Evolutionary conservation across 345 rosid genomes (phyloP).

Genomic region (Dipteronia sinensis): DNA sequence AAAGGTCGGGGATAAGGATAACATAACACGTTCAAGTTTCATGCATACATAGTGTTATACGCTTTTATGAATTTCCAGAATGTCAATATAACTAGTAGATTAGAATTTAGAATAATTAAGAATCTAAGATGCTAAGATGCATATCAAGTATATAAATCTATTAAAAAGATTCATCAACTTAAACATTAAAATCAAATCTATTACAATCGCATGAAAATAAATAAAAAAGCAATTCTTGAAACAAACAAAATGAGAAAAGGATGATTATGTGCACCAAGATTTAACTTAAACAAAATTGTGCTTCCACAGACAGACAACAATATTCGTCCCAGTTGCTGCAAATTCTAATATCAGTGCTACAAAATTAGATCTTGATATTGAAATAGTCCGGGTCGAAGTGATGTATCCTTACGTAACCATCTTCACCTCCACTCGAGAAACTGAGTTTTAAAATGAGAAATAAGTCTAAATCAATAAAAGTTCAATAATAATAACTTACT

Average conservation of each 20-base stretch:
- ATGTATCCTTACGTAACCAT: slow-evolving; percentile 92
- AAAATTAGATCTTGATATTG: slow-evolving; percentile 63
- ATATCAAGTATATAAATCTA: background rate
- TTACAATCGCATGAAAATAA: background rate
- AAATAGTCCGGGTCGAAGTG: slow-evolving; percentile 89
- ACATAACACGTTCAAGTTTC: too few relatives aligned
- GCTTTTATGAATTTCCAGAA: too few relatives aligned
- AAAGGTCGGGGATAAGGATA: too few relatives aligned
- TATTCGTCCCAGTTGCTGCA: background rate
- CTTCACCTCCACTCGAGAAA: slow-evolving; percentile 98
- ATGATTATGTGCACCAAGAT: background rate
- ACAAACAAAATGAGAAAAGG: background rate
- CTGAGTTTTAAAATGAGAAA: slow-evolving; percentile 32
- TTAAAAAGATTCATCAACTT: background rate
- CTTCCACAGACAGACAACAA: background rate
- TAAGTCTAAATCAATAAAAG: background rate
- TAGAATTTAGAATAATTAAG: too few relatives aligned
- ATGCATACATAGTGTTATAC: too few relatives aligned
- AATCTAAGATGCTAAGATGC: too few relatives aligned
- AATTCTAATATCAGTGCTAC: background rate
- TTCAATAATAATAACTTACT: background rate
- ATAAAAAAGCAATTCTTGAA: background rate
- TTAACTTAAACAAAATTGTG: slow-evolving; percentile 9
- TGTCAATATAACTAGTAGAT: too few relatives aligned
- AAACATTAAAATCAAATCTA: background rate